Conservation (phyloP, 495 filamentous ascomycete genomes). For the Penicillium ucsense region DNA sequence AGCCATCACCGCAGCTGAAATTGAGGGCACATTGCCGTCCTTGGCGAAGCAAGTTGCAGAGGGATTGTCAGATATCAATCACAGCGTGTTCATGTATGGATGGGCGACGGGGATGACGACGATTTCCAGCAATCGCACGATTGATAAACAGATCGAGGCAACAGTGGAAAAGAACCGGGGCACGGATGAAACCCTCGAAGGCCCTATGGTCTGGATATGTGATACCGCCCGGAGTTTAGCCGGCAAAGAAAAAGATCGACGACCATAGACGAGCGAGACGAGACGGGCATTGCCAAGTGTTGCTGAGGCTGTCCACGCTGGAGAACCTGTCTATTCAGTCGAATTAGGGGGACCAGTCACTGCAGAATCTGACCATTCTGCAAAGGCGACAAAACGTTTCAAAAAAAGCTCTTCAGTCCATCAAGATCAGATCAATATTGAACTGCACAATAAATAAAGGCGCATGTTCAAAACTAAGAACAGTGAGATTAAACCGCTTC, state of each 20-base stretch:
- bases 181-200: slow-evolving; percentile 31
- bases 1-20: slow-evolving; percentile 19
- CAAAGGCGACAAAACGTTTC: too few relatives aligned
- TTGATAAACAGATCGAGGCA: slow-evolving; percentile 52
- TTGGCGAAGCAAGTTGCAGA: slow-evolving; percentile 30
- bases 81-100: slow-evolving; percentile 58
- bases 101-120: slow-evolving; percentile 53
- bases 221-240: slow-evolving; percentile 55
- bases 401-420: too few relatives aligned
- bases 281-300: background rate
- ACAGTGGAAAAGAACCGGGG: slow-evolving; percentile 35
- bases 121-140: slow-evolving; percentile 55
- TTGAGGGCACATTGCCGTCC: slow-evolving; percentile 23
- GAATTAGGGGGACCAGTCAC: too few relatives aligned
- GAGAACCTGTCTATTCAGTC: background rate
- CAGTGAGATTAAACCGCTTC: too few relatives aligned
- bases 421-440: too few relatives aligned
- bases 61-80: slow-evolving; percentile 51
- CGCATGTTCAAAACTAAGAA: too few relatives aligned
- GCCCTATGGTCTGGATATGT: slow-evolving; percentile 52
- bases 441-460: too few relatives aligned
- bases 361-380: too few relatives aligned
- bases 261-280: slow-evolving; percentile 11
- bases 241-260: slow-evolving; percentile 49
- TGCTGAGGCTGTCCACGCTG: background rate